Evolutionary conservation across 2,329 filamentous ascomycete species (phyloP).

Genomic region (Sclerotinia trifoliorum): DNA sequence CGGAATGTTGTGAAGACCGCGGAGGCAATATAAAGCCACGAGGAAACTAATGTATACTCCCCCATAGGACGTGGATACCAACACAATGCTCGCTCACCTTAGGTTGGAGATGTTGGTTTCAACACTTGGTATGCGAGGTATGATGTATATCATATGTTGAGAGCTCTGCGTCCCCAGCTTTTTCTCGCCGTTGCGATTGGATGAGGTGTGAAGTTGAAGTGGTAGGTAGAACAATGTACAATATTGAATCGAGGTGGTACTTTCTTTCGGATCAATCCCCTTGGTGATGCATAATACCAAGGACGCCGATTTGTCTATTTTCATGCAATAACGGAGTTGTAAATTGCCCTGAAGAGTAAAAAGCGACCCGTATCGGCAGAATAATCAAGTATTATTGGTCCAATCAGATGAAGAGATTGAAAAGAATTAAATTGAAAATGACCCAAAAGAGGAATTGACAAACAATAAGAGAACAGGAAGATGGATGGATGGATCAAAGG

Average conservation of each 20-base stretch:
- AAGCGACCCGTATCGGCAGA: constrained; percentile 17
- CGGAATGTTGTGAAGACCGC: constrained; percentile 16
- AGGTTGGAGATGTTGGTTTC: constrained; percentile 15
- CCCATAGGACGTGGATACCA: constrained; percentile 18
- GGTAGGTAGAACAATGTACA: neutral
- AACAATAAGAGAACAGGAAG: neutral
- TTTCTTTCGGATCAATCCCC: constrained; percentile 4
- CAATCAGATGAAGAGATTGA: constrained; percentile 1
- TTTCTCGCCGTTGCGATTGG: constrained; percentile 15
- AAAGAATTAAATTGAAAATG: constrained; percentile 13
- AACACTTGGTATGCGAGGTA: constrained; percentile 17
- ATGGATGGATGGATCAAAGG: too few relatives aligned
- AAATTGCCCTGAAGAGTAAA: constrained; percentile 14
- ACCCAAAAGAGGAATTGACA: constrained; percentile 11
- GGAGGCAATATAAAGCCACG: constrained; percentile 23
- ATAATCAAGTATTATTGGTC: neutral
- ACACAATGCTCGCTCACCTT: constrained; percentile 17
- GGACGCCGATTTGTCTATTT: constrained; percentile 16
- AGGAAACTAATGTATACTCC: constrained; percentile 14
- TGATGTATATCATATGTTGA: constrained; percentile 20
- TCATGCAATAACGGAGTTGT: constrained; percentile 20
- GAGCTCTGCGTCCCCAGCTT: constrained; percentile 16
- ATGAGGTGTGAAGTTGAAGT: neutral
- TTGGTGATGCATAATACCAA: constrained; percentile 20
- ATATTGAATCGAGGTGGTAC: neutral